Percentiles rank a stretch among this genome's conserved stretches.
Evolutionary conservation across 305 asterid genomes (phyloP).

Genomic region (Solanum chacoense): DNA sequence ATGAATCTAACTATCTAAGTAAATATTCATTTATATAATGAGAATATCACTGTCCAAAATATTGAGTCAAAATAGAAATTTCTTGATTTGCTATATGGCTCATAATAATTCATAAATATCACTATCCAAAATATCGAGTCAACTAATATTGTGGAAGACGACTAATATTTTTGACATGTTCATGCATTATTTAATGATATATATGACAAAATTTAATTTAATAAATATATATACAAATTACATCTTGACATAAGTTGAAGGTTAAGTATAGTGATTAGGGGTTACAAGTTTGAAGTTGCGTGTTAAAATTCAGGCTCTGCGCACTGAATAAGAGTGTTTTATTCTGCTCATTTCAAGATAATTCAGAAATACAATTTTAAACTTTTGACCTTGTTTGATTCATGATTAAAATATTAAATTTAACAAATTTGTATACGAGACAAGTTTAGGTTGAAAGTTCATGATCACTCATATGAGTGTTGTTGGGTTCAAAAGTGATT

Average conservation of each 20-base stretch:
- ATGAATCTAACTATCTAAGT: neutral
- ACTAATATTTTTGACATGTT: neutral
- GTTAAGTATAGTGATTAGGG: no score
- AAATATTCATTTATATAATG: neutral
- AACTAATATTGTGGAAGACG: no score
- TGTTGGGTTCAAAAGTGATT: neutral
- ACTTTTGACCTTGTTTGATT: neutral
- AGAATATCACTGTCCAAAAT: neutral
- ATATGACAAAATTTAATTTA: no score
- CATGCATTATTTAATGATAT: neutral
- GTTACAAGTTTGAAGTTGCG: neutral
- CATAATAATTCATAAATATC: neutral
- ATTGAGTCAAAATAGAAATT: neutral
- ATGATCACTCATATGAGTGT: neutral
- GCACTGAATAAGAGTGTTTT: no score
- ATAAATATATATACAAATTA: no score
- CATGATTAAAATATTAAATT: neutral
- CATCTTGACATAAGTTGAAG: neutral
- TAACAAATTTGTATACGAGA: neutral
- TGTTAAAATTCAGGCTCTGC: no score
- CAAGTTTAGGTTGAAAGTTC: no score
- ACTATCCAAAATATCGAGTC: neutral
- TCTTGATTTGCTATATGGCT: neutral
- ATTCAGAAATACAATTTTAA: no score
- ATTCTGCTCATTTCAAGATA: neutral